Evolutionary conservation across 2,329 filamentous ascomycete genomes (phyloP).

Genomic region (Xenosphaeropsis pyriputrescens): DNA sequence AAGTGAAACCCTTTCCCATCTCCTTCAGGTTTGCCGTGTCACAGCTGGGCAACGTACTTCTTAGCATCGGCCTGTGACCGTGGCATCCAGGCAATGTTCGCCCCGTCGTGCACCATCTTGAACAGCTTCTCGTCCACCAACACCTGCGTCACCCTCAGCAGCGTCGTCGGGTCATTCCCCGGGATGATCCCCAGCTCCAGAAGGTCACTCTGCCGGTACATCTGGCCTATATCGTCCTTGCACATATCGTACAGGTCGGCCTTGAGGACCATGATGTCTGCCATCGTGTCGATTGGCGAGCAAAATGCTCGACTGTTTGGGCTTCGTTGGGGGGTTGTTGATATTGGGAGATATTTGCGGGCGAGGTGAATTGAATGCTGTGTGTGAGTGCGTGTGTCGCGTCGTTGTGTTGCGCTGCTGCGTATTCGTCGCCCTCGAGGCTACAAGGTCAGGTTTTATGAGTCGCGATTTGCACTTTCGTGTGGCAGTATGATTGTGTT

Average conservation of each 20-base stretch:
- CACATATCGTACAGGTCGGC: slow-evolving; percentile 14
- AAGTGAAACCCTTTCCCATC: no score
- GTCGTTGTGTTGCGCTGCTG: no score
- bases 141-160: slow-evolving; percentile 39
- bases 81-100: slow-evolving; percentile 40
- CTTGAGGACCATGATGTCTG: slow-evolving; percentile 10
- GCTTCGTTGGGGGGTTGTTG: no score
- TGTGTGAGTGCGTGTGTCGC: no score
- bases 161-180: slow-evolving; percentile 35
- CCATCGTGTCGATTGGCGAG: no score
- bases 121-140: slow-evolving; percentile 47
- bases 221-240: slow-evolving; percentile 9
- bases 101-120: slow-evolving; percentile 27
- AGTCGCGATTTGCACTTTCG: no score
- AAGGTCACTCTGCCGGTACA: slow-evolving; percentile 45
- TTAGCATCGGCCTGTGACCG: slow-evolving; percentile 43
- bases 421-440: no score
- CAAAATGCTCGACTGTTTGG: no score
- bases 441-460: no score
- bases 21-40: not conserved
- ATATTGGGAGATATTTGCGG: no score
- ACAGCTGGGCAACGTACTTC: slow-evolving; percentile 30
- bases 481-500: no score
- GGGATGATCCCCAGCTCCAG: slow-evolving; percentile 41
- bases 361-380: no score